Percentiles rank a stretch among this genome's conserved stretches.
Evolutionary conservation across 495 filamentous ascomycete genomes (phyloP).

Genomic region (Xylaria nigripes): DNA sequence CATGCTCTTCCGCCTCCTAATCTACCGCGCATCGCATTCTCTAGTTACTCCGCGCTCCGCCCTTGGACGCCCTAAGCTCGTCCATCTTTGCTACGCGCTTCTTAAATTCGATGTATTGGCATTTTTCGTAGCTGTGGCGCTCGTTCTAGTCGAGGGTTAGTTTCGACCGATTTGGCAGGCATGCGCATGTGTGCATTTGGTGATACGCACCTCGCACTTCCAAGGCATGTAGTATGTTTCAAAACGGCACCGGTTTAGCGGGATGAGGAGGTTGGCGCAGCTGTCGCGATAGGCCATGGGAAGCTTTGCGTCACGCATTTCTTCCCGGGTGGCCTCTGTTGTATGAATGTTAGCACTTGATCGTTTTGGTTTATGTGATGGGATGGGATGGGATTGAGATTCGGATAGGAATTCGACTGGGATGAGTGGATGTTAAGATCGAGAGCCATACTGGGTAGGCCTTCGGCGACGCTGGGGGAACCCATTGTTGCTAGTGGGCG

Average conservation of each 20-base stretch:
- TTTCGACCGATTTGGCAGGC: neutral
- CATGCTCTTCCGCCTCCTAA: neutral
- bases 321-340: conserved; percentile 66
- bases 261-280: conserved; percentile 89
- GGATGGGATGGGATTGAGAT: neutral
- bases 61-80: conserved; percentile 82
- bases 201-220: conserved; percentile 81
- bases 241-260: conserved; percentile 87
- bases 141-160: conserved; percentile 55
- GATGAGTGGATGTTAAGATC: no score
- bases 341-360: neutral
- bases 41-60: conserved; percentile 79
- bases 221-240: conserved; percentile 92
- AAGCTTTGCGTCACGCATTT: conserved; percentile 85
- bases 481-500: neutral
- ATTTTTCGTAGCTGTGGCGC: conserved; percentile 96
- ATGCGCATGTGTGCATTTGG: neutral
- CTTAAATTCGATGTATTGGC: conserved; percentile 98
- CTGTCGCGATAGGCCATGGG: conserved; percentile 88
- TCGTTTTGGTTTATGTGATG: neutral
- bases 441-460: neutral
- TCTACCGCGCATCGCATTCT: conserved; percentile 13
- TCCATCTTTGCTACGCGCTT: conserved; percentile 98
- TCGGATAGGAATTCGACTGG: no score
- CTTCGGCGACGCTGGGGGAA: neutral